phyloP scores from a whole-genome alignment of 177 flowering plant species.

The Vitis hybrid region DNA sequence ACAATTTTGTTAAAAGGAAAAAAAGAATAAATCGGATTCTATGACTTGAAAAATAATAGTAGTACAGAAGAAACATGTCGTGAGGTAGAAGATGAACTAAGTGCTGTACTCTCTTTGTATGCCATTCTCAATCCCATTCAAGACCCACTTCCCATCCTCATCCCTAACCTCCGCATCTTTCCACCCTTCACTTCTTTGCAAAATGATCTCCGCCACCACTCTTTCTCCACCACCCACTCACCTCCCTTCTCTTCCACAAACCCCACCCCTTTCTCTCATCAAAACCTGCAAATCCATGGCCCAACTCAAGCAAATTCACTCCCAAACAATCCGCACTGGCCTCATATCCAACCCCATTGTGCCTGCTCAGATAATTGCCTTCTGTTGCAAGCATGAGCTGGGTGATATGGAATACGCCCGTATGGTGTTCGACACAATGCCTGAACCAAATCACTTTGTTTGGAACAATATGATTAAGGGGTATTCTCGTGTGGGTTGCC shows the following conservation, averaged over 20 bases:
- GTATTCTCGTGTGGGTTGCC: constrained; percentile 19
- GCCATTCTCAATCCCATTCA: constrained; percentile 2
- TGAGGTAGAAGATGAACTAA: neutral
- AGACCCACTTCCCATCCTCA: neutral
- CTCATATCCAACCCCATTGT: constrained; percentile 13
- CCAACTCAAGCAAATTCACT: constrained; percentile 41
- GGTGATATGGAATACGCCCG: constrained; percentile 34
- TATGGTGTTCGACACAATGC: constrained; percentile 27
- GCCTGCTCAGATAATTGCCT: constrained; percentile 21
- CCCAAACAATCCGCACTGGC: constrained; percentile 26
- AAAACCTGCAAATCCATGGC: constrained; percentile 33
- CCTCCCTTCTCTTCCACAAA: constrained; percentile 2
- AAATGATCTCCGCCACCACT: constrained; percentile 9
- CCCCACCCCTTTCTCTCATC: constrained; percentile 7
- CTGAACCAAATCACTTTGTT: constrained; percentile 21
- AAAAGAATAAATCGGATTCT: no score
- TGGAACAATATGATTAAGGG: constrained; percentile 40
- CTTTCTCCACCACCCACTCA: neutral
- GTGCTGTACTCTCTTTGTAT: neutral
- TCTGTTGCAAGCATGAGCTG: constrained; percentile 21
- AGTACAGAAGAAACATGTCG: no score
- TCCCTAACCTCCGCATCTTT: neutral
- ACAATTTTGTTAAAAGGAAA: no score
- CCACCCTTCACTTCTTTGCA: neutral
- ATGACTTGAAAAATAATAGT: no score